These are phyloP conservation scores for Tephrocybe sp. DNA, from an alignment of 768 basidiomycete genomes.

Conservation along the genomic window DNA sequence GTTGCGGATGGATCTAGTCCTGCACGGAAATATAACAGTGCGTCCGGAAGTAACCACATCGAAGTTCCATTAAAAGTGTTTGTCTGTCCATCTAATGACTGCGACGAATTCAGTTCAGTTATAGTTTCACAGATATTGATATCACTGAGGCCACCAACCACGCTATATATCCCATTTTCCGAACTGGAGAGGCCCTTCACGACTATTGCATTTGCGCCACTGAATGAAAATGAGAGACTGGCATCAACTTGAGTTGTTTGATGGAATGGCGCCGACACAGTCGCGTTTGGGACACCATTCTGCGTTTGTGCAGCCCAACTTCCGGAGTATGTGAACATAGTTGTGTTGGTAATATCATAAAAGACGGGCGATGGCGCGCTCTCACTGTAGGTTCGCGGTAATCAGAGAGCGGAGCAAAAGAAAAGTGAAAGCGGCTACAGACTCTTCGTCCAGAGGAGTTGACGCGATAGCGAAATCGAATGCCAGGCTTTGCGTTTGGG, in stretches of 20 bases:
- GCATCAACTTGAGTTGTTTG: constrained; percentile 15
- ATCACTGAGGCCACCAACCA: constrained; percentile 10
- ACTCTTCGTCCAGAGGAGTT: constrained; percentile 12
- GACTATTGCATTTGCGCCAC: constrained; percentile 16
- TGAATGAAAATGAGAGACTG: constrained; percentile 17
- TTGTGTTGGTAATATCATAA: constrained; percentile 15
- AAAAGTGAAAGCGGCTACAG: background rate
- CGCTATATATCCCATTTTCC: constrained; percentile 17
- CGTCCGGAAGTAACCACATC: constrained; percentile 16
- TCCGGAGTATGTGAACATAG: constrained; percentile 13
- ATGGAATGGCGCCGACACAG: constrained; percentile 15
- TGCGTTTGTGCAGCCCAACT: constrained; percentile 10
- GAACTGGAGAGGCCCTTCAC: constrained; percentile 15
- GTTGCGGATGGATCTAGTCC: constrained; percentile 15
- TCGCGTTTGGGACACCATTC: constrained; percentile 18
- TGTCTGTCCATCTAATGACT: constrained; percentile 18
- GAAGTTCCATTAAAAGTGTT: constrained; percentile 17
- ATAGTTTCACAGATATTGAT: background rate
- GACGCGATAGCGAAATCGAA: constrained; percentile 15
- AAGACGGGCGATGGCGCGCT: constrained; percentile 16
- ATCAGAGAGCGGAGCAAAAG: background rate
- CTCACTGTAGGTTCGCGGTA: constrained; percentile 8
- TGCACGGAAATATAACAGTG: constrained; percentile 18
- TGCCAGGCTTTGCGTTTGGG: constrained; percentile 9
- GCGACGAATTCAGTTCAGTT: background rate